These are phyloP conservation scores for Trichosporon inkin DNA, from an alignment of 1,284 basidiomycete species.

Conservation along the genomic window DNA sequence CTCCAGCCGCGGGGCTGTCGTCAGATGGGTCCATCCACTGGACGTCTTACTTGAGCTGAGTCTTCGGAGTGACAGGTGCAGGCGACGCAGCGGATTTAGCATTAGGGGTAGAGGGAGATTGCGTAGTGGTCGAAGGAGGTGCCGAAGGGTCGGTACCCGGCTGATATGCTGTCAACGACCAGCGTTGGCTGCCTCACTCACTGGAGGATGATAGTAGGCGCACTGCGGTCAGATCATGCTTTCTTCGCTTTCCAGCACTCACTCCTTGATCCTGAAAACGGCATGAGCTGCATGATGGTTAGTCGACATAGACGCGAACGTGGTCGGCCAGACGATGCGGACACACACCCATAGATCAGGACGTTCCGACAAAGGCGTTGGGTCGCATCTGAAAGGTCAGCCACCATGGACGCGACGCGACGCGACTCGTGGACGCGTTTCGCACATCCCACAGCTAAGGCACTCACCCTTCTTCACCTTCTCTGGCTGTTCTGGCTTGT, in stretches of 20 bases:
- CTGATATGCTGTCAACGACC: background rate
- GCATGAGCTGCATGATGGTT: constrained; percentile 60
- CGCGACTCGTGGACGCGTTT: background rate
- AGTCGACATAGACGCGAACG: background rate
- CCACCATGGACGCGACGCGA: constrained; percentile 50
- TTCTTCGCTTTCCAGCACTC: constrained; percentile 19
- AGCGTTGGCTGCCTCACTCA: constrained; percentile 53
- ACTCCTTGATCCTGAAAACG: constrained; percentile 75
- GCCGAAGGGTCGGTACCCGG: constrained; percentile 20
- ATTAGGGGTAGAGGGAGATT: background rate
- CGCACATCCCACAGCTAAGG: background rate
- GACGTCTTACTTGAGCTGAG: constrained; percentile 16
- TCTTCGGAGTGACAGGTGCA: constrained; percentile 14
- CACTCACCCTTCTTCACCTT: constrained; percentile 24
- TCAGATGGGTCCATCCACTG: background rate
- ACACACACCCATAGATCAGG: constrained; percentile 72
- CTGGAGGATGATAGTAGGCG: constrained; percentile 72
- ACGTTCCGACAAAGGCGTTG: constrained; percentile 81
- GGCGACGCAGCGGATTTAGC: background rate
- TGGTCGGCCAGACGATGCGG: background rate
- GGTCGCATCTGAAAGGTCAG: constrained; percentile 40
- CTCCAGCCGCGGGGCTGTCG: background rate
- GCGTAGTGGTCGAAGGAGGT: constrained; percentile 9
- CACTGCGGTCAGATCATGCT: constrained; percentile 51
- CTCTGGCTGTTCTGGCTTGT: constrained; percentile 20